A percentile compares a stretch with the other conserved stretches of the same genome.
Conservation (phyloP, 345 rosid genomes). For the Corchorus olitorius region DNA sequence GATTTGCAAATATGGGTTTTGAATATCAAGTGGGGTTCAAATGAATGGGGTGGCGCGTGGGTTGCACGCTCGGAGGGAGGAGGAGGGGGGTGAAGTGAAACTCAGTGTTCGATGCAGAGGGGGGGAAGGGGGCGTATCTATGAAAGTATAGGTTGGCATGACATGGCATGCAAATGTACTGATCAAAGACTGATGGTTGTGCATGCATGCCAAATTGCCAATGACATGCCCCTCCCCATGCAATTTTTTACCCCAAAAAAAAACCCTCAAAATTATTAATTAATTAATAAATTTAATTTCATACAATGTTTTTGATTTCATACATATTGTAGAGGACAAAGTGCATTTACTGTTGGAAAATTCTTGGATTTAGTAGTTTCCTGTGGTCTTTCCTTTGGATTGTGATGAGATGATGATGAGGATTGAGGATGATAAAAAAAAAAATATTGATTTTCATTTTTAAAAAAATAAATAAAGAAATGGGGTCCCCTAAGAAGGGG, state of each 20-base stretch:
- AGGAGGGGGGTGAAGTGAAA: neutral
- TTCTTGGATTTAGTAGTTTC: neutral
- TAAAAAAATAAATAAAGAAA: too few species aligned
- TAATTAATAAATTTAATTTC: neutral
- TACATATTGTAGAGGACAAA: neutral
- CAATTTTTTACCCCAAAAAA: neutral
- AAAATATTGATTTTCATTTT: too few species aligned
- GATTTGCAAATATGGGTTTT: neutral
- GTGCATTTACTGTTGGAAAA: neutral
- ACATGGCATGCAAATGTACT: constrained; percentile 47
- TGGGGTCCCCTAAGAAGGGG: too few species aligned
- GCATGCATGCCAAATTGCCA: constrained; percentile 9
- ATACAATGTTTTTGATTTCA: neutral
- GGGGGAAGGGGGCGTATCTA: constrained; percentile 21
- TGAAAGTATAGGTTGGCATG: constrained; percentile 38
- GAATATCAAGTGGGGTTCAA: neutral
- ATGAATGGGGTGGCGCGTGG: neutral
- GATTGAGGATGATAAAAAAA: neutral
- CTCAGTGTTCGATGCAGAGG: neutral
- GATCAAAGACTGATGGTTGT: constrained; percentile 24
- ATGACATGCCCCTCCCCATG: neutral
- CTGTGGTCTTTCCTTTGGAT: constrained; percentile 6
- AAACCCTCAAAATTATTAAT: neutral
- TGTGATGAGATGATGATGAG: constrained; percentile 8
- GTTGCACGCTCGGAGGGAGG: neutral